A percentile compares a stretch with the other conserved stretches of the same genome.
Evolutionary conservation across 148 eudicot species (phyloP).

Genomic region (Hydrangea macrophylla): DNA sequence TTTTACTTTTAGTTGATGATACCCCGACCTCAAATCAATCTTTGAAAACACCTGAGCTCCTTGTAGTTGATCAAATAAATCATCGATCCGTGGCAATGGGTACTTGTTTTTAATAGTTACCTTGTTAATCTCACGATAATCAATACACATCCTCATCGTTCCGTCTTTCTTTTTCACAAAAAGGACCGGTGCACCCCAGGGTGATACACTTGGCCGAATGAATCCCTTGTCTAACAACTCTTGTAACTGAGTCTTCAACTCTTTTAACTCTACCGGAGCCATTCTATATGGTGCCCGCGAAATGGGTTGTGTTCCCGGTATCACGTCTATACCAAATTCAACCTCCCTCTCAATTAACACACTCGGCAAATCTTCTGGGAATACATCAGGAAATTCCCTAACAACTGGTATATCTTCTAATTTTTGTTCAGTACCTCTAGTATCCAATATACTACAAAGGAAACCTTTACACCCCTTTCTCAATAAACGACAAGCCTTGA

Average conservation of each 20-base stretch:
- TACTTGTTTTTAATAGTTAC: neutral
- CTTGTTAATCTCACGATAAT: neutral
- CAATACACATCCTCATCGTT: neutral
- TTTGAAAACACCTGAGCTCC: neutral
- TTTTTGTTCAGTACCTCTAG: too few relatives aligned
- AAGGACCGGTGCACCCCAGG: neutral
- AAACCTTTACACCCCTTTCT: too few relatives aligned
- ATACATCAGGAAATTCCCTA: neutral
- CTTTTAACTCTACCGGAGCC: neutral
- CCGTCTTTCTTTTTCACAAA: constrained; percentile 6
- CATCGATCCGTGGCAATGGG: neutral
- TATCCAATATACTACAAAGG: too few relatives aligned
- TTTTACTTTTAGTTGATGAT: neutral
- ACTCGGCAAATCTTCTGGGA: neutral
- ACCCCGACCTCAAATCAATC: neutral
- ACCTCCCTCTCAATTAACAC: neutral
- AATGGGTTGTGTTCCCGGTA: neutral
- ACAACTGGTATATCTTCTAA: too few relatives aligned
- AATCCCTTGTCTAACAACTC: neutral
- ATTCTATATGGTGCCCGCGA: neutral
- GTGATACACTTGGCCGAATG: neutral
- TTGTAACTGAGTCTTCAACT: neutral
- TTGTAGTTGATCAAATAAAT: neutral
- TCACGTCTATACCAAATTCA: neutral
- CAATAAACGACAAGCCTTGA: too few relatives aligned